Conservation (phyloP, 305 asterid species). For the Solanum hybrid region DNA sequence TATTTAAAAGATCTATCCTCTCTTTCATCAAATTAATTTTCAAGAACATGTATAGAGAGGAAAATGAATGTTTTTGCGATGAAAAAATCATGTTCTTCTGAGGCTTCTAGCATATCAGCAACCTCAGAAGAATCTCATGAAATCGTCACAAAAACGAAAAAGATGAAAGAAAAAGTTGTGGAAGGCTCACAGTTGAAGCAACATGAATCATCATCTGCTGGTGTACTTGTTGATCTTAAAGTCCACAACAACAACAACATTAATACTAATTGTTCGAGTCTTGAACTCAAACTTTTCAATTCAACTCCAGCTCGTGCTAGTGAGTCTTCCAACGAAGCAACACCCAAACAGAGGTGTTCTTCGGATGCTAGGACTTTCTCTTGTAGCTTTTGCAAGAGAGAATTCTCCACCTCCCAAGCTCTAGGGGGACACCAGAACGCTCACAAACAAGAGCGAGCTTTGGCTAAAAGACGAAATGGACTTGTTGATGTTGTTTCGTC, state of each 20-base stretch:
- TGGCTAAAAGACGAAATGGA: slow-evolving; percentile 41
- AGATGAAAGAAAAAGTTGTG: not conserved
- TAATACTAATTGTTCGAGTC: not conserved
- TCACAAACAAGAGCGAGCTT: slow-evolving; percentile 59
- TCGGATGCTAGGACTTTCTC: slow-evolving; percentile 27
- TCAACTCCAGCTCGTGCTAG: not conserved
- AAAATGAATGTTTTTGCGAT: slow-evolving; percentile 18
- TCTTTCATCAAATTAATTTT: not conserved
- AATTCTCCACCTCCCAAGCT: slow-evolving; percentile 65
- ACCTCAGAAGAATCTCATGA: slow-evolving; percentile 18
- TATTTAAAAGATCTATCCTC: slow-evolving; percentile 10
- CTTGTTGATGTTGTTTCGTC: slow-evolving; percentile 21
- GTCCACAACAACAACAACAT: slow-evolving; percentile 15
- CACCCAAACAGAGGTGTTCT: not conserved
- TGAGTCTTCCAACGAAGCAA: not conserved
- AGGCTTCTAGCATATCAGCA: slow-evolving; percentile 38
- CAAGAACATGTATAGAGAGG: not conserved
- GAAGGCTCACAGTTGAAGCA: slow-evolving; percentile 3
- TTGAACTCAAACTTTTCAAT: not conserved
- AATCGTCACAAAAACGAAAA: slow-evolving; percentile 1
- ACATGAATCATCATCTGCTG: not conserved
- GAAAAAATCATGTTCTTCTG: slow-evolving; percentile 33
- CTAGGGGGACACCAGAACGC: slow-evolving; percentile 82
- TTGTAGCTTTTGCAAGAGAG: slow-evolving; percentile 47
- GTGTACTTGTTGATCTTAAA: slow-evolving; percentile 29